Percentiles rank a stretch among this genome's conserved stretches.
Evolutionary conservation across 106 monocot genomes (phyloP).

Genomic region (Phalaenopsis equestris): DNA sequence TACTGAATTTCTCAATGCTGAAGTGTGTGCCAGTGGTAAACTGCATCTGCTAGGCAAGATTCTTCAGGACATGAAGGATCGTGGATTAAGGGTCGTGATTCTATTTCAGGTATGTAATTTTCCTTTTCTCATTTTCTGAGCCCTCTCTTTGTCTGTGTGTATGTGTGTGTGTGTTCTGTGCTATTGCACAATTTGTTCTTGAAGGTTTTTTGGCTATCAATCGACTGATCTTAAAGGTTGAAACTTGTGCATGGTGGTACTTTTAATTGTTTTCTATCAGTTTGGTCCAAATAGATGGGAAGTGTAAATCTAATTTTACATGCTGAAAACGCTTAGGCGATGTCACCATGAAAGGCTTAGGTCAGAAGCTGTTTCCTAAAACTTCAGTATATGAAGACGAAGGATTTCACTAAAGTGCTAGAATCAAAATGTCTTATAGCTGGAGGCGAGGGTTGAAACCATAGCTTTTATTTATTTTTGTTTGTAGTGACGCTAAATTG

Average conservation of each 20-base stretch:
- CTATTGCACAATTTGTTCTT: not conserved
- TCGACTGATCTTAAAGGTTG: not conserved
- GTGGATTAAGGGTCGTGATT: conserved; percentile 51
- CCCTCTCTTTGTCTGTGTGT: not conserved
- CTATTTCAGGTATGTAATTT: conserved; percentile 61
- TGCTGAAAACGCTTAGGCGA: not conserved
- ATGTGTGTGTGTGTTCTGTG: not conserved
- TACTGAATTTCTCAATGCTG: conserved; percentile 54
- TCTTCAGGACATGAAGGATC: conserved; percentile 50
- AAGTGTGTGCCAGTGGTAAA: conserved; percentile 78
- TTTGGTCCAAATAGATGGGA: not conserved
- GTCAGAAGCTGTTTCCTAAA: not conserved
- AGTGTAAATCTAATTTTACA: not conserved
- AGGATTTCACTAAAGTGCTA: not conserved
- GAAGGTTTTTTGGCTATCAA: not conserved
- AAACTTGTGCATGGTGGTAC: no score
- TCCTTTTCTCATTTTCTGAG: not conserved
- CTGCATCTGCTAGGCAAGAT: conserved; percentile 69
- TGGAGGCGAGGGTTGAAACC: no score
- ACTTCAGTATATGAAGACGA: not conserved
- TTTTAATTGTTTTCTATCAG: not conserved
- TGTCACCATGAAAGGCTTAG: not conserved
- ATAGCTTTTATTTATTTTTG: no score
- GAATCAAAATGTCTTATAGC: not conserved
- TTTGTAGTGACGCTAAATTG: no score